Evolutionary conservation across 1,284 basidiomycete genomes (phyloP).

Genomic region (Cystobasidium pallidum): DNA sequence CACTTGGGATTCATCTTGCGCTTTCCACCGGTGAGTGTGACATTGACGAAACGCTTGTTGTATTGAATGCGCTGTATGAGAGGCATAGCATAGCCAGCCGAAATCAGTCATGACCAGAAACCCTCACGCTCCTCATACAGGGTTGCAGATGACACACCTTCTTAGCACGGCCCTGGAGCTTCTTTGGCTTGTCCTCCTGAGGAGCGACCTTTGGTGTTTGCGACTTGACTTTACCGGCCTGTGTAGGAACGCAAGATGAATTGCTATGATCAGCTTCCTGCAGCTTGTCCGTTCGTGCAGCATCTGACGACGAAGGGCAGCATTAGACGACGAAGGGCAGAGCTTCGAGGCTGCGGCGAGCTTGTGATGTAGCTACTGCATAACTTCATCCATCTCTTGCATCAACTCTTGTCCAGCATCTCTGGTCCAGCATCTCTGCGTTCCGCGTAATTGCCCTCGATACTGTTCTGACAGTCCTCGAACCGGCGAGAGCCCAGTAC

Average conservation of each 20-base stretch:
- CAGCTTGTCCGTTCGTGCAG: background rate
- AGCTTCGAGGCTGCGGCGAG: too few species aligned
- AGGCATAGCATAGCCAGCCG: background rate
- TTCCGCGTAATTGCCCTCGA: background rate
- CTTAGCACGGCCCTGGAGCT: conserved; percentile 43
- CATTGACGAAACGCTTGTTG: conserved; percentile 45
- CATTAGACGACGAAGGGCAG: too few species aligned
- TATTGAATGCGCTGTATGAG: conserved; percentile 46
- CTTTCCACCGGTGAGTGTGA: conserved; percentile 39
- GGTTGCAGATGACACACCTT: conserved; percentile 14
- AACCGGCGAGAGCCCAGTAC: too few species aligned
- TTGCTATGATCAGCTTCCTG: conserved; percentile 4
- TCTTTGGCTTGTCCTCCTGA: conserved; percentile 49
- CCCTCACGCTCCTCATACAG: background rate
- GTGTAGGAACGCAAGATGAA: background rate
- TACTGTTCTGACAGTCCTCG: too few species aligned
- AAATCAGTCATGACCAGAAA: background rate
- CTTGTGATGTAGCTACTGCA: too few species aligned
- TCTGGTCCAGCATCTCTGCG: too few species aligned
- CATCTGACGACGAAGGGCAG: background rate
- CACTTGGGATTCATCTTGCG: conserved; percentile 36
- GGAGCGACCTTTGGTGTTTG: conserved; percentile 76
- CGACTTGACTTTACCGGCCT: conserved; percentile 96
- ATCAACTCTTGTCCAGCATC: too few species aligned
- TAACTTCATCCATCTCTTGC: too few species aligned